Evolutionary conservation across 192 early-diverging fungal species (phyloP).

Genomic region (Entomortierella lignicola): DNA sequence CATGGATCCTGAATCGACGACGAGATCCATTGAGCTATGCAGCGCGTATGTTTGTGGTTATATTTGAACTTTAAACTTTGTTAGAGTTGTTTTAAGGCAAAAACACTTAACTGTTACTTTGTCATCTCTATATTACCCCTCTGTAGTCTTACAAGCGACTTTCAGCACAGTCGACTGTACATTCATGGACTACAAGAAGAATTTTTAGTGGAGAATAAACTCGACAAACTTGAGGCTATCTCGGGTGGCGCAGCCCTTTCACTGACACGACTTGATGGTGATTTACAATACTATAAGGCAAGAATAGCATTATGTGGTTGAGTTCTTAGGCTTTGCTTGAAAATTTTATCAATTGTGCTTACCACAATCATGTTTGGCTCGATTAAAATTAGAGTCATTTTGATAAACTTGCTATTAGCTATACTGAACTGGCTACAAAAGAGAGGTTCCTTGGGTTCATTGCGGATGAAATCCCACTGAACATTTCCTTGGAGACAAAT

Average conservation of each 20-base stretch:
- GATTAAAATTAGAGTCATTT: slow-evolving; percentile 28
- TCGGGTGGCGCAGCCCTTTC: slow-evolving; percentile 32
- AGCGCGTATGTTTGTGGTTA: slow-evolving; percentile 25
- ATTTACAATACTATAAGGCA: slow-evolving; percentile 42
- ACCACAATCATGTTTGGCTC: background rate
- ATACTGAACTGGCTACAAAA: slow-evolving; percentile 38
- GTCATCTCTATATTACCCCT: too few relatives aligned
- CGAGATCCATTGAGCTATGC: slow-evolving; percentile 17
- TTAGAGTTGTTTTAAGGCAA: background rate
- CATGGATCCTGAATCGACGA: slow-evolving; percentile 40
- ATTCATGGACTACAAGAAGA: slow-evolving; percentile 48
- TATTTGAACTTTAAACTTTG: too few relatives aligned
- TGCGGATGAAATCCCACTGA: slow-evolving; percentile 24
- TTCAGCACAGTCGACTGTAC: slow-evolving; percentile 26
- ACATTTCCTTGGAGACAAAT: slow-evolving; percentile 27
- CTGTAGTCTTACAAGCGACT: slow-evolving; percentile 26
- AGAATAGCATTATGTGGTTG: background rate
- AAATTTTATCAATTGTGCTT: background rate
- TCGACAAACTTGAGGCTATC: slow-evolving; percentile 38
- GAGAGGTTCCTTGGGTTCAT: slow-evolving; percentile 33
- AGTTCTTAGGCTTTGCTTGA: too few relatives aligned
- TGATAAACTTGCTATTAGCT: slow-evolving; percentile 33
- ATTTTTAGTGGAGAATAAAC: slow-evolving; percentile 22
- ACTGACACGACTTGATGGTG: slow-evolving; percentile 34
- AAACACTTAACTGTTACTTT: background rate